Base-by-base conservation (phyloP, 169 alveolate genomes). In the Plasmodium vivax region DNA sequence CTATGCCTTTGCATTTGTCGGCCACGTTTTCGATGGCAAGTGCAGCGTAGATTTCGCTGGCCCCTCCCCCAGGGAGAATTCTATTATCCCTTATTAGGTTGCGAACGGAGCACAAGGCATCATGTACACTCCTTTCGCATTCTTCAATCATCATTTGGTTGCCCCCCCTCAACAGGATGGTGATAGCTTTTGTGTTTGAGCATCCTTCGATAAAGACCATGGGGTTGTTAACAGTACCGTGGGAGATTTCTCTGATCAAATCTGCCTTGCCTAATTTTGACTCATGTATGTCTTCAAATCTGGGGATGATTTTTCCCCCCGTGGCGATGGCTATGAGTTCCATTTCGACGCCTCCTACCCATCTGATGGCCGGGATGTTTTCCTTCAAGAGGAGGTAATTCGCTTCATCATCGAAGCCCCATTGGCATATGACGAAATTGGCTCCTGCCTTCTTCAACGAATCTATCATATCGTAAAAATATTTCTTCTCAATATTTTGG, bases 361-460 rank as follows among this genome's bases (percentile, higher is more conserved):
- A 99, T 94, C 99, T 97, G 27, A 99, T 99, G 16, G 99, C 99
- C 23, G 99, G 99, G 1, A 98, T 96, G 34, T 97, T 96, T 97
- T 97, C 97, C 95, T 93, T 96, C 83, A 96, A 90, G 56, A 98
- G 96, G 82, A 98, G 83, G 90, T 98, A 99, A 95, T 98, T 98
- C 6, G 99, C 99, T 96, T 99, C 99, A 95, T 99, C 99, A 96
- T 99, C 99, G 92, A 99, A 99, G 41, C 99, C 99, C 99, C 99
- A 99, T 96, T 99, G 99, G 92, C 99, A 99, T 47, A 99, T 98
- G 19, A 97, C 98, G 43, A 98, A 96, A 84, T 99, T 99, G 4
- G 99, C 99, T 83, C 99, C 99, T 80, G 99, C 97, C 36, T 98
- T 98, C 93, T 98, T 98, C 36, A 98, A 99, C 23, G 96, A 95